Evolutionary conservation across 1,139 yeast species (phyloP).

Genomic region (Blastobotrys elegans): DNA sequence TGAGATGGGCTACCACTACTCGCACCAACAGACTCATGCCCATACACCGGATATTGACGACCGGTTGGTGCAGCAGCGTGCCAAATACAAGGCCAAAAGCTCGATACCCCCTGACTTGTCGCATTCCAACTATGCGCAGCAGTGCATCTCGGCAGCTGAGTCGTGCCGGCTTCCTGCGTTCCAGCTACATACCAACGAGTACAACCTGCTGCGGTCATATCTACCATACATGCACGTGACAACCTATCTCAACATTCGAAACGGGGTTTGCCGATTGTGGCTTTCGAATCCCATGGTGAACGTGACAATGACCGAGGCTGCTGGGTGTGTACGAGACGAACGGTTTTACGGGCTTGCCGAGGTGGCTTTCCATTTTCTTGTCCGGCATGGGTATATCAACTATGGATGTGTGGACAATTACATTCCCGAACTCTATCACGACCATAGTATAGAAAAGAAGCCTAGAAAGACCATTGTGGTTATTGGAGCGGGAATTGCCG

Average conservation of each 20-base stretch:
- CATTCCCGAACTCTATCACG: constrained; percentile 17
- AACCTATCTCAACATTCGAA: constrained; percentile 39
- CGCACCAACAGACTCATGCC: constrained; percentile 19
- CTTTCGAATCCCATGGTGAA: constrained; percentile 39
- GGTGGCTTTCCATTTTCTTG: constrained; percentile 41
- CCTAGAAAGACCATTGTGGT: constrained; percentile 38
- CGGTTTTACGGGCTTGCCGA: constrained; percentile 39
- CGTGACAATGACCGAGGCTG: constrained; percentile 41
- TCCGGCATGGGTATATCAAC: constrained; percentile 41
- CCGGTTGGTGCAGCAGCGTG: constrained; percentile 20
- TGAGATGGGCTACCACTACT: constrained; percentile 1
- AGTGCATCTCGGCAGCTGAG: constrained; percentile 40
- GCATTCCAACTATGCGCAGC: constrained; percentile 37
- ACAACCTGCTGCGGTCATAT: constrained; percentile 33
- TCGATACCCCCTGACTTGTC: constrained; percentile 38
- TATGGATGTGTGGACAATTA: constrained; percentile 39
- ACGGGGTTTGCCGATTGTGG: constrained; percentile 42
- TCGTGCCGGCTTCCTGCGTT: constrained; percentile 39
- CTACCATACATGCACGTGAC: constrained; percentile 38
- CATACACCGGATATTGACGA: constrained; percentile 19
- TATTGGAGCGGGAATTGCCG: constrained; percentile 43
- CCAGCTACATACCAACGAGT: constrained; percentile 35
- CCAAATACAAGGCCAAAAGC: constrained; percentile 36
- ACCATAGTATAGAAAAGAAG: constrained; percentile 23
- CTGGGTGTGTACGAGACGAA: constrained; percentile 41